Evolutionary conservation across 2,329 filamentous ascomycete genomes (phyloP).

Genomic region (Aspergillus clavatus): DNA sequence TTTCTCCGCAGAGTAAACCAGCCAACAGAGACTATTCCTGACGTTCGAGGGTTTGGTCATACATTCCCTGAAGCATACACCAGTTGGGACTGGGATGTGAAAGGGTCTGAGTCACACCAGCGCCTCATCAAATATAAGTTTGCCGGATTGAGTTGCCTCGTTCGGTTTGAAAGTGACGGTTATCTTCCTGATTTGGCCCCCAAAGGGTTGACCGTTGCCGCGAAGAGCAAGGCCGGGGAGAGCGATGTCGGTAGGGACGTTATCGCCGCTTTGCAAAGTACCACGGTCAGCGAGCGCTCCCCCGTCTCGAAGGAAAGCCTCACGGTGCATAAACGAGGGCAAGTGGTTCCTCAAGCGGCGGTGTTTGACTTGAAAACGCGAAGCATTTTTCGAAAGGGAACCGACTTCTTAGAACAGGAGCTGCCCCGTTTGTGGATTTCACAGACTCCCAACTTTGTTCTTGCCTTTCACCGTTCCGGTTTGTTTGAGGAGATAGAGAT

Average conservation of each 20-base stretch:
- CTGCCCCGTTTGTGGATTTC: slow-evolving; percentile 47
- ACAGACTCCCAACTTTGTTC: slow-evolving; percentile 49
- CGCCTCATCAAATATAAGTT: slow-evolving; percentile 57
- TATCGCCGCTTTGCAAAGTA: slow-evolving; percentile 2
- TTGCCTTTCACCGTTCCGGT: slow-evolving; percentile 46
- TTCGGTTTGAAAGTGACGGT: slow-evolving; percentile 58
- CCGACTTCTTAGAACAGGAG: slow-evolving; percentile 38
- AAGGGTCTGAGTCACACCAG: slow-evolving; percentile 57
- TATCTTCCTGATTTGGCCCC: slow-evolving; percentile 37
- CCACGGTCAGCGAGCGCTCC: background rate
- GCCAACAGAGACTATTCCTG: slow-evolving; percentile 52
- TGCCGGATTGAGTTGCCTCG: slow-evolving; percentile 47
- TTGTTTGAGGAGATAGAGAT: slow-evolving; percentile 43
- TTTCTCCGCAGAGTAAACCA: slow-evolving; percentile 59
- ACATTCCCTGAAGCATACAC: slow-evolving; percentile 64
- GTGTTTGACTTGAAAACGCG: slow-evolving; percentile 53
- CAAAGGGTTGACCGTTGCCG: background rate
- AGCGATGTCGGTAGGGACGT: slow-evolving; percentile 1
- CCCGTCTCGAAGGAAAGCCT: slow-evolving; percentile 6
- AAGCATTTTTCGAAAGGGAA: slow-evolving; percentile 28
- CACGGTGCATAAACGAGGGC: slow-evolving; percentile 19
- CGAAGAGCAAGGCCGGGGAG: background rate
- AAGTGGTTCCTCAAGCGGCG: slow-evolving; percentile 37
- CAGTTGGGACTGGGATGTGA: slow-evolving; percentile 53
- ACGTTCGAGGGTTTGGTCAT: slow-evolving; percentile 60